Evolutionary conservation across 805 yeast genomes (phyloP), one percentile per base, ranked within the genome.

Genomic region (Cyberlindnera subsufficiens): DNA sequence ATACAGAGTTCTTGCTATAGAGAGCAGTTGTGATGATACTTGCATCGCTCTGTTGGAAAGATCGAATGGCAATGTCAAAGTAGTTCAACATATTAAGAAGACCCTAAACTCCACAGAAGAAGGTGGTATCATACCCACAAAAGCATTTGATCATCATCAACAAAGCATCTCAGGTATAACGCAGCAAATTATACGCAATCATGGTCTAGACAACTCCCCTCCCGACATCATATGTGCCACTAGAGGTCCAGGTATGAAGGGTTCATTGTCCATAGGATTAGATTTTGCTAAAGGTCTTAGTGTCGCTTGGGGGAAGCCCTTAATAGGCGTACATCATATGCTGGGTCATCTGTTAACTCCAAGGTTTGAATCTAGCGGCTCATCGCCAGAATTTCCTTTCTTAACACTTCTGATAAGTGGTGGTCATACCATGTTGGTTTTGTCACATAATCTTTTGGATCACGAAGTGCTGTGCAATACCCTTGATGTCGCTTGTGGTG

Each of bases 201-300:
- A 31, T 8, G 15, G 20, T 14, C n/a, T 32, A 14, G 22, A 35
- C 1, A 30, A 29, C 13, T 58, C 43, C 35, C 55, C 49, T 27
- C 87, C 89, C 0, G 96, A 86, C 58, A 58, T 93, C 37, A 74
- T 93, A 1, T 85, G 96, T 60, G 96, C 83, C 5, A 93, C 99
- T 0, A 67, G 96, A 51, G 99, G 99, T 0, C 99, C 99, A 0
- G 99, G 99, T 0, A 88, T 93, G 96, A 76, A 80, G 8, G 96
- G 97, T 0, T 83, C 95, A 0, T 67, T 93, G 13, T 74, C 87
- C 9, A 82, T 87, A 0, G 95, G 97, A 1, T 68, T 85, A 19
- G 93, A 86, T 55, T 64, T 87, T 33, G 96, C 95, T 0, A 84
- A 87, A 54, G 99, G 98, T 0, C 66, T 93, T 11, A 67, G 89